phyloP scores from a whole-genome alignment of 2,329 filamentous ascomycete species.

The Grosmannia huntii region DNA sequence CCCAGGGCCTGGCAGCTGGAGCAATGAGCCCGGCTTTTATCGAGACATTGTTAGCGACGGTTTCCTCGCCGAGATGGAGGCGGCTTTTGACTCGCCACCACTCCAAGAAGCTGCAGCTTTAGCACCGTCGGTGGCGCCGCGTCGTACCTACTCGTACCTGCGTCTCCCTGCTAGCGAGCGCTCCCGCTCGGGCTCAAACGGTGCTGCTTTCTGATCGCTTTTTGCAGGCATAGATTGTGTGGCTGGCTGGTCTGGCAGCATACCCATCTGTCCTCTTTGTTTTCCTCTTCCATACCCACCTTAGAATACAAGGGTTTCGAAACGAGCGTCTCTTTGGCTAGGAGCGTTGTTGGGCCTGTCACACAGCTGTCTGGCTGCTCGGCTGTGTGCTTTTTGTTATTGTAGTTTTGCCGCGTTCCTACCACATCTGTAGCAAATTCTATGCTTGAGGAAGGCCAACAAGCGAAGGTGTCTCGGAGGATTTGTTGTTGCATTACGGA shows the following conservation, averaged over 20 bases:
- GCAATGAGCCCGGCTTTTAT: not conserved
- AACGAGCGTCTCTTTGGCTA: too few species aligned
- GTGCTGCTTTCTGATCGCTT: not conserved
- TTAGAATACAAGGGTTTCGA: not conserved
- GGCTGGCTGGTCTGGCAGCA: not conserved
- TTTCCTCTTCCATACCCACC: not conserved
- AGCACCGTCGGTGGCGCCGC: constrained; percentile 1
- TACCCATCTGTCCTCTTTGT: not conserved
- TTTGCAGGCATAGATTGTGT: not conserved
- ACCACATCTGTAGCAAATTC: not conserved
- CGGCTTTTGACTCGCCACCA: not conserved
- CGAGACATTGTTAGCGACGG: not conserved
- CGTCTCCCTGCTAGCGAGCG: constrained; percentile 27
- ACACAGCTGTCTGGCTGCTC: not conserved
- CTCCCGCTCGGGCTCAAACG: not conserved
- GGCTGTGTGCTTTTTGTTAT: not conserved
- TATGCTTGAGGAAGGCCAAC: not conserved
- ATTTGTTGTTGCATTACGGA: not conserved
- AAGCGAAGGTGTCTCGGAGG: not conserved
- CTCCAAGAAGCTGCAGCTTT: not conserved
- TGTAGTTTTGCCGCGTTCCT: not conserved
- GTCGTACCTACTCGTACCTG: constrained; percentile 21
- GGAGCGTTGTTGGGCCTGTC: too few species aligned
- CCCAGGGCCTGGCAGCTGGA: not conserved
- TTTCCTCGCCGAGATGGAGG: not conserved